Conservation (phyloP, 192 early-diverging fungal genomes). For the Coemansia sp. region DNA sequence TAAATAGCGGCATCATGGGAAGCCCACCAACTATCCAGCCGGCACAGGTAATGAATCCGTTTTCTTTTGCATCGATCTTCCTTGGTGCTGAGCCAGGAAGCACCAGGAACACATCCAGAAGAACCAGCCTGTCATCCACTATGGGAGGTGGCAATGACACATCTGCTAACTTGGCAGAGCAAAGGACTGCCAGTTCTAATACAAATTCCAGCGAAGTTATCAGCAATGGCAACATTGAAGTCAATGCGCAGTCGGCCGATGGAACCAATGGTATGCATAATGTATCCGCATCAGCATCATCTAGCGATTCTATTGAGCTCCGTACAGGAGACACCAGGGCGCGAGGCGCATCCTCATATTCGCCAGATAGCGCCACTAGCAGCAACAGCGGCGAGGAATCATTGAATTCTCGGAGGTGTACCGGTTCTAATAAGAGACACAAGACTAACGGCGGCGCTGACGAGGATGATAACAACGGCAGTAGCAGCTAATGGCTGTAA, state of each 20-base stretch:
- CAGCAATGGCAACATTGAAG: neutral
- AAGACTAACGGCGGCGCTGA: slow-evolving; percentile 8
- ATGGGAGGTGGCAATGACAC: slow-evolving; percentile 2
- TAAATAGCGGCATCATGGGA: neutral
- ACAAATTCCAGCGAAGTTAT: neutral
- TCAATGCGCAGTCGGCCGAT: neutral
- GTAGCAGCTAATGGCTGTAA: neutral
- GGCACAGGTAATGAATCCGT: slow-evolving; percentile 24
- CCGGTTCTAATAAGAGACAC: slow-evolving; percentile 30
- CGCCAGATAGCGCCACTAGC: neutral
- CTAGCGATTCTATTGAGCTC: neutral
- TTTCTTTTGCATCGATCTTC: slow-evolving; percentile 26
- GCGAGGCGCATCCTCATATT: slow-evolving; percentile 10
- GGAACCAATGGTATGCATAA: neutral
- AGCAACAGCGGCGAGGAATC: neutral
- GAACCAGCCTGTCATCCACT: slow-evolving; percentile 18
- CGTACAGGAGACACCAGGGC: slow-evolving; percentile 24
- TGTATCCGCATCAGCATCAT: neutral
- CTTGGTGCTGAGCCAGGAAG: slow-evolving; percentile 31
- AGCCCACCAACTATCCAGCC: neutral
- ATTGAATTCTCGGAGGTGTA: neutral
- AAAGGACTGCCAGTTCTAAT: neutral
- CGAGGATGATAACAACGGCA: neutral
- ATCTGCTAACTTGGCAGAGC: neutral
- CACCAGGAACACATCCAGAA: slow-evolving; percentile 23